These are phyloP conservation scores for Corylus heterophylla DNA, from an alignment of 306 rosid species.

Conservation along the genomic window DNA sequence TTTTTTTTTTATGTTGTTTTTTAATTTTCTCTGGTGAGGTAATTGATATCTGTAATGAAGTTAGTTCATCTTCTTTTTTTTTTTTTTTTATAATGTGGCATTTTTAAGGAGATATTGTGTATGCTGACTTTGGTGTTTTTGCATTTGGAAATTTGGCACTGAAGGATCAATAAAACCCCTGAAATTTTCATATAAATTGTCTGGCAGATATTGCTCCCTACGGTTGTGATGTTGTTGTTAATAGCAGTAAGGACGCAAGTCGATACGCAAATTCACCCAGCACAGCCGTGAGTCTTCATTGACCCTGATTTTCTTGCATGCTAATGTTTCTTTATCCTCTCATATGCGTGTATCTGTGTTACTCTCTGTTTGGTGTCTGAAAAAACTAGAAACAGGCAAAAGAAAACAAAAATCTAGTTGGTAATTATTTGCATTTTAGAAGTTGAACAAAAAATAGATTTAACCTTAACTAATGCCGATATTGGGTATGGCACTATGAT, in stretches of 20 bases:
- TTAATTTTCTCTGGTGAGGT: background rate
- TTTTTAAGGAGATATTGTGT: background rate
- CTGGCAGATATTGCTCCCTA: slow-evolving; percentile 92
- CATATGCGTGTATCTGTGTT: background rate
- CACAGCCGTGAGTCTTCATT: slow-evolving; percentile 66
- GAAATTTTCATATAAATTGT: slow-evolving; percentile 24
- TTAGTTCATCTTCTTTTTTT: no score
- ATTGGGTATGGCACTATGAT: background rate
- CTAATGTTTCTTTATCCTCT: background rate
- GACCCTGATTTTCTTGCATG: background rate
- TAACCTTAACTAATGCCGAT: background rate
- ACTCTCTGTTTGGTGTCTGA: background rate
- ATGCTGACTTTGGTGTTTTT: background rate
- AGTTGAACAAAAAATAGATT: background rate
- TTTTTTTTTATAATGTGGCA: background rate
- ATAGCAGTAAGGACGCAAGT: slow-evolving; percentile 78
- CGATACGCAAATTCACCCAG: slow-evolving; percentile 86
- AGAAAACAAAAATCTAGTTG: background rate
- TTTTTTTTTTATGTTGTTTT: background rate
- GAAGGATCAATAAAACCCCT: slow-evolving; percentile 7
- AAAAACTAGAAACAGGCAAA: background rate
- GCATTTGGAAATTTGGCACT: slow-evolving; percentile 15
- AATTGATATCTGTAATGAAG: no score
- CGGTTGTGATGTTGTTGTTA: slow-evolving; percentile 77
- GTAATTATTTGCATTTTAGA: background rate